Base-by-base conservation (phyloP, 345 rosid species). In the Schrenkiella parvula region DNA sequence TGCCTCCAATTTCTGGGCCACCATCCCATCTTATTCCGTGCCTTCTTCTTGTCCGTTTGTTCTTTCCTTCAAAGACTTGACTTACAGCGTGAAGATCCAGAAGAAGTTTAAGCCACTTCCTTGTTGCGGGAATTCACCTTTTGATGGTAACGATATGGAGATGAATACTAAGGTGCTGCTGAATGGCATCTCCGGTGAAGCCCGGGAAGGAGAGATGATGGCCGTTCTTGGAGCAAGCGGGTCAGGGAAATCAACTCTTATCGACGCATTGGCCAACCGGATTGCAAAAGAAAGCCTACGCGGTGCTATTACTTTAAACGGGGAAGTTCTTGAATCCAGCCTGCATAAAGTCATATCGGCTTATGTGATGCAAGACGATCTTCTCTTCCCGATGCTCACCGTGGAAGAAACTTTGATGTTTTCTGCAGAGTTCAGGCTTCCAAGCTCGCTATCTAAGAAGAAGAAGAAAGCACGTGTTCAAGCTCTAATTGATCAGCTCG, bases 171-270 rank as follows among this genome's bases (percentile, higher is more conserved):
- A 86, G 76, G 47, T 80, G 3, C 56, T 88, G 63, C 57, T 88
- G 44, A 79, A 83, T 64, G 78, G 79, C 18, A 84, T 85, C 19
- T 88, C 89, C 2, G 89, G 89, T 6, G 87, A 88, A 55, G 91
- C 95, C 1, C 42, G 84, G 42, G 95, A 88, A 72, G 95, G 95
- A 18, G 97, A 75, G 84, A 88, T 93, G 70, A 81, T 89, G 93
- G 98, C 97, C 3, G 95, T 93, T 66, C 88, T 93, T 17, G 97
- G 98, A 8, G 91, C 97, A 5, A 91, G 95, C 52, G 98, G 98
- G 53, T 89, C 98, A 3, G 97, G 98, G 8, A 93, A 93, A 68
- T 93, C 97, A 8, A 90, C 98, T 0, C 55, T 93, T n/a, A 89
- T 93, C 13, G 98, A 93, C 35, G 98, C 98, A 29, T 86, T 93